A percentile compares a stretch with the other conserved stretches of the same genome.
Conservation (phyloP, 768 basidiomycete genomes). For the Mycena vulgaris region DNA sequence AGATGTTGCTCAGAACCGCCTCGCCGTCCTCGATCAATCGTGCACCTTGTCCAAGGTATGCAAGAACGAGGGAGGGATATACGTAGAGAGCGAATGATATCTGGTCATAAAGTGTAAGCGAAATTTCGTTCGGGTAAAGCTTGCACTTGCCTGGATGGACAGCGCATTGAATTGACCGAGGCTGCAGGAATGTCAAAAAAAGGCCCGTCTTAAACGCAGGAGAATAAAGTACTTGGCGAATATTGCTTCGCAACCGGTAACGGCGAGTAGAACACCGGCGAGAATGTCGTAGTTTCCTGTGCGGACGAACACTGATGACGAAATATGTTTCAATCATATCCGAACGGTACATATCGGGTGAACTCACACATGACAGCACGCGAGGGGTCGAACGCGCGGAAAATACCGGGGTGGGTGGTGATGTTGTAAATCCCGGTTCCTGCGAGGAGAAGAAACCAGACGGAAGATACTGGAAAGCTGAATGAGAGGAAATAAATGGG, state of each 20-base stretch:
- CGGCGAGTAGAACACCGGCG: slow-evolving; percentile 72
- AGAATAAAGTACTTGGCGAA: slow-evolving; percentile 70
- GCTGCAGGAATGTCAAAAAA: slow-evolving; percentile 46
- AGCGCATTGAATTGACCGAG: slow-evolving; percentile 77
- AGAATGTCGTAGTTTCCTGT: slow-evolving; percentile 74
- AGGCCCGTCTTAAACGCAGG: not conserved
- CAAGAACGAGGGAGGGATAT: slow-evolving; percentile 73
- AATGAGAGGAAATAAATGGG: not conserved
- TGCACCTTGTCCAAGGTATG: slow-evolving; percentile 83
- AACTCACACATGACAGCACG: slow-evolving; percentile 72
- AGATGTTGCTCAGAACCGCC: slow-evolving; percentile 66
- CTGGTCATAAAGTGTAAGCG: too few relatives aligned
- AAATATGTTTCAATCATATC: not conserved
- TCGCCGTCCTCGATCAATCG: slow-evolving; percentile 68
- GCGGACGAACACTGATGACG: slow-evolving; percentile 70
- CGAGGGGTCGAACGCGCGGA: slow-evolving; percentile 78
- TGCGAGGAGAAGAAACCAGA: slow-evolving; percentile 70
- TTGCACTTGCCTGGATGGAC: slow-evolving; percentile 65
- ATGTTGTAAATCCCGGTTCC: slow-evolving; percentile 74
- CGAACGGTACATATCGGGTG: not conserved
- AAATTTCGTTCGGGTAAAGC: too few relatives aligned
- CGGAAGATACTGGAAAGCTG: slow-evolving; percentile 52
- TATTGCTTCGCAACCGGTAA: slow-evolving; percentile 81
- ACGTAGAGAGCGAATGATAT: slow-evolving; percentile 68
- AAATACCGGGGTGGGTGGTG: slow-evolving; percentile 67